These are phyloP conservation scores for Astrephomene gubernaculifera DNA, from an alignment of 139 green algal genomes.

Conservation along the genomic window DNA sequence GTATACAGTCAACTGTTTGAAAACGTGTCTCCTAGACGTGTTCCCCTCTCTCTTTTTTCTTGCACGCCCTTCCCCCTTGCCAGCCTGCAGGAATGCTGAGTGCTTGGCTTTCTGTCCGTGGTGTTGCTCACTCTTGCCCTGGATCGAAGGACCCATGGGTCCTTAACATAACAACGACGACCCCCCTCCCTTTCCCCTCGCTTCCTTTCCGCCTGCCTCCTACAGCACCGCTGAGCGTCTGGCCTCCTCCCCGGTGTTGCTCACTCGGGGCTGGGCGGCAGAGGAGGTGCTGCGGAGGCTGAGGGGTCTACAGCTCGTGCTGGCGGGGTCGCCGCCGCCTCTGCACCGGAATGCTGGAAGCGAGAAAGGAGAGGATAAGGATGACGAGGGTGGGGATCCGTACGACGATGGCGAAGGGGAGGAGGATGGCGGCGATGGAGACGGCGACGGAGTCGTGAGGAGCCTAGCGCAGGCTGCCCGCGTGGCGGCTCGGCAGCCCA, in stretches of 20 bases:
- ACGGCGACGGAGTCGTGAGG: neutral
- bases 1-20: too few relatives aligned
- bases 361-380: neutral
- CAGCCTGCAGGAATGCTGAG: too few relatives aligned
- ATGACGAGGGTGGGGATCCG: neutral
- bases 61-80: too few relatives aligned
- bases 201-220: too few relatives aligned
- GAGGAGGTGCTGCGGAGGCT: conserved; percentile 1
- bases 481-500: conserved; percentile 20
- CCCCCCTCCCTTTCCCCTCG: too few relatives aligned
- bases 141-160: too few relatives aligned
- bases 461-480: neutral
- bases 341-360: too few relatives aligned
- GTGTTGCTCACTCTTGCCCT: too few relatives aligned
- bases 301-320: neutral
- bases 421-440: neutral
- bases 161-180: too few relatives aligned
- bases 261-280: conserved; percentile 2
- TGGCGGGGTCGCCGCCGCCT: neutral
- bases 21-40: too few relatives aligned
- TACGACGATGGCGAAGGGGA: neutral
- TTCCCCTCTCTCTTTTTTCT: too few relatives aligned
- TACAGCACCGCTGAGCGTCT: conserved; percentile 1
- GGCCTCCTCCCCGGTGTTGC: neutral
- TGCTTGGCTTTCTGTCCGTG: too few relatives aligned